A percentile compares a stretch with the other conserved stretches of the same genome.
Conservation (phyloP, 768 basidiomycete genomes). For the Boletus rubescentipes region DNA sequence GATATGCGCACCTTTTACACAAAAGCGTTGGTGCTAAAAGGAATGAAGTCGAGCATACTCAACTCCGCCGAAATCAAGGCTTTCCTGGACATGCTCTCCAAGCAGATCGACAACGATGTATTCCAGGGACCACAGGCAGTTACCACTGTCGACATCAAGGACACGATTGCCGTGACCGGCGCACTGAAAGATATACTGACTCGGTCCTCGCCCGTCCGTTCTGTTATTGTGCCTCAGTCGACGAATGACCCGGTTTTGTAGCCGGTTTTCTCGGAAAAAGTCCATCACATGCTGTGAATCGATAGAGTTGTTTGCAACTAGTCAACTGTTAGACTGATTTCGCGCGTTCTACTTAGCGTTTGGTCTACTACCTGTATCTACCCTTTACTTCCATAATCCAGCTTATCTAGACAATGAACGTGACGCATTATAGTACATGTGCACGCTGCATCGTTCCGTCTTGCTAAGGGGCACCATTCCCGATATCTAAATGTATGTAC, state of each 20-base stretch:
- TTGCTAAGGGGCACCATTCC: too few species aligned
- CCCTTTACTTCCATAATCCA: too few species aligned
- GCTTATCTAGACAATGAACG: too few species aligned
- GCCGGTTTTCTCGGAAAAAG: not conserved
- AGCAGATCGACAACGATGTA: conserved; percentile 30
- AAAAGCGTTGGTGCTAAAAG: conserved; percentile 32
- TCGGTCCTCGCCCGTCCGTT: conserved; percentile 29
- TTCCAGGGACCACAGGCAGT: conserved; percentile 30
- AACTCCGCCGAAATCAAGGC: conserved; percentile 23
- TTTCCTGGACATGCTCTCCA: conserved; percentile 29
- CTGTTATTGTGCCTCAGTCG: conserved; percentile 27
- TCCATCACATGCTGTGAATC: too few species aligned
- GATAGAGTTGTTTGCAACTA: too few species aligned
- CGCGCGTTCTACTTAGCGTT: too few species aligned
- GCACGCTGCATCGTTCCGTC: too few species aligned
- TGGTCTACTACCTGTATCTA: too few species aligned
- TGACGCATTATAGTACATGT: too few species aligned
- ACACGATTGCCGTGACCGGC: conserved; percentile 18
- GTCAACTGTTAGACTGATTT: too few species aligned
- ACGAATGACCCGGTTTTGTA: not conserved
- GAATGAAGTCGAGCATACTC: conserved; percentile 31
- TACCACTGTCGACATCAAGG: conserved; percentile 19
- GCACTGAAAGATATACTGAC: conserved; percentile 27
- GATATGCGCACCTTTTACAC: conserved; percentile 33
- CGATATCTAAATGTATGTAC: too few species aligned